Base-by-base conservation (phyloP, 495 filamentous ascomycete species). In the Podospora bellae-mahoneyi region DNA sequence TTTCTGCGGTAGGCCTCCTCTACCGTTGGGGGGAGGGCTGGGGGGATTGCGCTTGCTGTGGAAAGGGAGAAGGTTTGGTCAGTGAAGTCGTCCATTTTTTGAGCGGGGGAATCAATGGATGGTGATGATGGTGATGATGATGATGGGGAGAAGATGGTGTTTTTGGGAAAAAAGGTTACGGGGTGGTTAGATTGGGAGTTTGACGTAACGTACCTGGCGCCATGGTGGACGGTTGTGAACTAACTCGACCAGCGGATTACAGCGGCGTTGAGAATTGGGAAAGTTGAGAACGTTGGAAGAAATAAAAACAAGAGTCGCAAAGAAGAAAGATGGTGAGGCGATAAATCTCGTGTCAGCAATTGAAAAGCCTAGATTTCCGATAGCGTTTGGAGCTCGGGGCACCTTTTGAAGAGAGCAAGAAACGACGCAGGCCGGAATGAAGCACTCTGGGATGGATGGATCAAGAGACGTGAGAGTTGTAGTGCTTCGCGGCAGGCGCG, bases 1-100 rank as follows among this genome's bases (percentile, higher is more conserved):
- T 99, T 99, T 73, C 90, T 87, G 72, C 94, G 92, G 81, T 99
- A 99, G 65, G 94, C 93, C 74, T 92, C 89, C 79, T 99, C 96
- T 58, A 98, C 92, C 32, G 94, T 96, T 20, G 95, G 94, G 16
- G 95, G 93, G n/a, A 94, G 86, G 48, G 88, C 78, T 1, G 89
- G 87, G 27, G 88, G 85, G 56, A 82, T 75, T 20, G 78, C 67
- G 60, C 82, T 77, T 66, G 83, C 85, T 80, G 77, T 28, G 10
- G 54, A 10, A 53, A 56, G 61, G 48, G 5, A 26, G 0, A 15
- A 23, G n/a, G 44, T 71, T 73, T 63, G 39, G 20, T 34, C 16
- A 48, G 58, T n/a, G 60, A 56, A 18, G 39, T 48, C 39, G 6
- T 48, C 39, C 39, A 48, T 48, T 48, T 48, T 48, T 48, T 7